Evolutionary conservation across 2,329 filamentous ascomycete species (phyloP).

Genomic region (Cladosporium sp.): DNA sequence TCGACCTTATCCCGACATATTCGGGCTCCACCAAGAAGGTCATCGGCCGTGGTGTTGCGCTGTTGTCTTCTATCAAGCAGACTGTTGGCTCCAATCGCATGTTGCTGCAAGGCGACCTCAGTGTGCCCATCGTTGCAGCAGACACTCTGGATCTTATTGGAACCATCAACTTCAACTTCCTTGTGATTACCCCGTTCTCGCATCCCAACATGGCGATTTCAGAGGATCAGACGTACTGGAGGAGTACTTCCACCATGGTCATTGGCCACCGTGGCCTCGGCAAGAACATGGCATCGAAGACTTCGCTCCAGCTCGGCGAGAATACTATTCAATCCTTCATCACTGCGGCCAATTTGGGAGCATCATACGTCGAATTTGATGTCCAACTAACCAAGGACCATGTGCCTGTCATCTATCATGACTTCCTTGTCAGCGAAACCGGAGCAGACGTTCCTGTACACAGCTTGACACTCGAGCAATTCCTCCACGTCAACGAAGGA

Average conservation of each 20-base stretch:
- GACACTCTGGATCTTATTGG: slow-evolving; percentile 86
- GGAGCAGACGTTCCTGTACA: slow-evolving; percentile 96
- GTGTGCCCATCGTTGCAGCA: slow-evolving; percentile 81
- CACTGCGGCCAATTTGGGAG: slow-evolving; percentile 87
- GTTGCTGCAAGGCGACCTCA: slow-evolving; percentile 86
- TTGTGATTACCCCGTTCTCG: slow-evolving; percentile 88
- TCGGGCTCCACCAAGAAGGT: slow-evolving; percentile 75
- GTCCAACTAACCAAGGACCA: slow-evolving; percentile 98
- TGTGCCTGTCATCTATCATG: slow-evolving; percentile 96
- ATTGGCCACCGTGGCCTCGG: slow-evolving; percentile 73
- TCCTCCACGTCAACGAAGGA: slow-evolving; percentile 73
- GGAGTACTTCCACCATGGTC: slow-evolving; percentile 83
- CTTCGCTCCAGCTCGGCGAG: slow-evolving; percentile 88
- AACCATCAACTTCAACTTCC: slow-evolving; percentile 92
- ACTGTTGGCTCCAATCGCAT: slow-evolving; percentile 81
- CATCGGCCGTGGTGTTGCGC: slow-evolving; percentile 81
- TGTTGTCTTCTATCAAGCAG: slow-evolving; percentile 81
- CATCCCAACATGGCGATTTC: slow-evolving; percentile 93
- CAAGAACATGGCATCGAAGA: slow-evolving; percentile 80
- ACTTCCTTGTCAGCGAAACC: slow-evolving; percentile 96
- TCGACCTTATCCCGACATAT: slow-evolving; percentile 94
- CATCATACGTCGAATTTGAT: slow-evolving; percentile 69
- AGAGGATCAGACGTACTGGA: slow-evolving; percentile 93
- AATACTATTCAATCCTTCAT: slow-evolving; percentile 97
- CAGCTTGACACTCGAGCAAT: slow-evolving; percentile 90